Conservation (phyloP, 805 yeast genomes). For the Phaffomyces antillensis region DNA sequence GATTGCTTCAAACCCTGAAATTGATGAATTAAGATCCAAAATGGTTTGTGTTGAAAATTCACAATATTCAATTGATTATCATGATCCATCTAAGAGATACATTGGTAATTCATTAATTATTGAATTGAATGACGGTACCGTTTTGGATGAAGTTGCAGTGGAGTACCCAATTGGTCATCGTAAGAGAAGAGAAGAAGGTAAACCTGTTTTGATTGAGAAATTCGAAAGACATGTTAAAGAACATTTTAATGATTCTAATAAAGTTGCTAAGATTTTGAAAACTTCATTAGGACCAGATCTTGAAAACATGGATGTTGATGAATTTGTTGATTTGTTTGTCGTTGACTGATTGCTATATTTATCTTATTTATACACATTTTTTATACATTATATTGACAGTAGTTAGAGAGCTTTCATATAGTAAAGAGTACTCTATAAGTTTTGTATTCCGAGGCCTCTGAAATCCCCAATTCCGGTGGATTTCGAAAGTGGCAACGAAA, state of each 20-base stretch:
- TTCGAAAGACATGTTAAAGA: slow-evolving; percentile 45
- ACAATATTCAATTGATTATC: slow-evolving; percentile 44
- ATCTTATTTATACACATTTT: background rate
- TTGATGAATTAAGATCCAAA: slow-evolving; percentile 45
- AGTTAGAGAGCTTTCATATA: no score
- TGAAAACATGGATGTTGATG: slow-evolving; percentile 38
- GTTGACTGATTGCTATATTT: background rate
- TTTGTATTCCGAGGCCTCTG: background rate
- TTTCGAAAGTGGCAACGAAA: slow-evolving; percentile 1
- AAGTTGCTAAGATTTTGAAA: slow-evolving; percentile 33
- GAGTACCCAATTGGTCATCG: slow-evolving; percentile 56
- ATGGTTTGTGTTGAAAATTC: slow-evolving; percentile 47
- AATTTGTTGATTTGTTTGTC: slow-evolving; percentile 37
- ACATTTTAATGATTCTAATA: slow-evolving; percentile 31
- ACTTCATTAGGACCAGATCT: slow-evolving; percentile 28
- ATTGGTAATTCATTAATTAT: slow-evolving; percentile 49
- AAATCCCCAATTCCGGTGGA: background rate
- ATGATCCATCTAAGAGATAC: slow-evolving; percentile 48
- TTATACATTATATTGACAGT: background rate
- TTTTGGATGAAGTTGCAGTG: slow-evolving; percentile 43
- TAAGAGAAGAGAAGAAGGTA: slow-evolving; percentile 52
- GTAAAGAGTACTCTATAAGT: no score
- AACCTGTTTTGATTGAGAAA: slow-evolving; percentile 43
- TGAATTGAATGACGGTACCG: slow-evolving; percentile 47
- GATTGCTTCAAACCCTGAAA: slow-evolving; percentile 43